Evolutionary conservation across 305 asterid genomes (phyloP), one percentile per base, ranked within the genome.

Genomic region (Fraxinus angustifolia): DNA sequence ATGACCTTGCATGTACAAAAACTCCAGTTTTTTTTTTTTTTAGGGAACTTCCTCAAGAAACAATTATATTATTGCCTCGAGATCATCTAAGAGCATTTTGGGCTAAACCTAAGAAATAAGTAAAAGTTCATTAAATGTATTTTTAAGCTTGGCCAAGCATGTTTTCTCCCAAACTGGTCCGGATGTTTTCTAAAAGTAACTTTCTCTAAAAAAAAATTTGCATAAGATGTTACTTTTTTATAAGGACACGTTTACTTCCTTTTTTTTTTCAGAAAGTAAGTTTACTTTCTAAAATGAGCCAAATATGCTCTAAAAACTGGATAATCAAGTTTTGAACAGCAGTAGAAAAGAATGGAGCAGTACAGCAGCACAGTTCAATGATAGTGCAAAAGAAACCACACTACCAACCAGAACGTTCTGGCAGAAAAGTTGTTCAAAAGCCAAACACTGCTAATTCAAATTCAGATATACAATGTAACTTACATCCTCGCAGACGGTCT

Each of bases 401-500:
- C 40, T 73, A 8, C 58, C 4, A 30, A 78, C 71, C 17, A 60
- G 23, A 77, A 38, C 30, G 21, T 65, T 68, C 50, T 8, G 78
- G 74, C 30, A 7, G 17, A 48, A 77, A 75, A 50, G 34, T 26
- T 14, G 68, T 35, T 74, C 31, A 70, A 53, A 76, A 83, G 84
- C 70, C 75, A 45, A 76, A 38, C 40, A 79, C 36, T 21, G 50
- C n/a, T 36, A 58, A 38, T 67, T 74, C 75, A 35, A 78, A 60
- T 16, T 78, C 71, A 79, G 81, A 83, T 40, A 78, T 78, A 75
- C 76, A 79, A 79, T 10, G 73, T 67, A 65, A 90, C 99, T 92
- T 82, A 96, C 99, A 96, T 91, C 90, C 99, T 90, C 72, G 97
- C 98, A 82, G 96, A 90, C 80, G 98, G 99, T 84, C 90, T 90